Base-by-base conservation (phyloP, 257 asterid genomes). In the Craterostigma plantagineum region DNA sequence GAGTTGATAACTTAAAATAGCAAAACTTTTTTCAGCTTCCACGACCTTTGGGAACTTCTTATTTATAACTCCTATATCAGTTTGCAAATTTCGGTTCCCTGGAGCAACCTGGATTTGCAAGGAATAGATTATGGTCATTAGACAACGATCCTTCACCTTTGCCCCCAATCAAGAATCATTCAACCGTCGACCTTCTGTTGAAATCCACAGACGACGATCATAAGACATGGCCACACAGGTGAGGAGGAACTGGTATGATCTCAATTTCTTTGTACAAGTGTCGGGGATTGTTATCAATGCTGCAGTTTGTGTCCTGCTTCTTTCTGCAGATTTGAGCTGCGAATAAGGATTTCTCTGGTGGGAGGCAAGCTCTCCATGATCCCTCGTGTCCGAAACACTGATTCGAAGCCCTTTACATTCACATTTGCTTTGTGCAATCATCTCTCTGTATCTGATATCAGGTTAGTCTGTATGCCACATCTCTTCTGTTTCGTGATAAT, bases 171-270 rank as follows among this genome's bases (percentile, higher is more conserved):
- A 70, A 61, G 52, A 75, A 43, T 58, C 77, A 58, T 43, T 64
- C 92, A 39, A 65, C 92, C 1, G 82, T 72, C 56, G 91, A 82
- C 69, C 77, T 82, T 58, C 38, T 78, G 47, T 57, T 78, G 55
- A 76, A 72, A 60, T 68, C 79, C 53, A 72, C 91, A 50, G 92
- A 82, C n/a, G 92, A 82, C 8, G 94, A 82, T 66, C 61, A 70
- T 54, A 82, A 82, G 63, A 56, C 54, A 48, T 78, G 91, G 94
- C 91, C 91, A 6, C 92, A 81, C 43, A 78, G 75, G 94, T 78
- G 51, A 62, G 48, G 12, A 18, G 47, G 18, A 33, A 42, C 46
- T 36, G 41, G 34, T 52, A 47, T 17, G 55, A 43, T 38, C 16
- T 16, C 43, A 16, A 16, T n/a, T 50, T 8, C 16, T 37, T 18